Evolutionary conservation across 2,329 filamentous ascomycete genomes (phyloP).

Genomic region (Harringtonia aguacate): DNA sequence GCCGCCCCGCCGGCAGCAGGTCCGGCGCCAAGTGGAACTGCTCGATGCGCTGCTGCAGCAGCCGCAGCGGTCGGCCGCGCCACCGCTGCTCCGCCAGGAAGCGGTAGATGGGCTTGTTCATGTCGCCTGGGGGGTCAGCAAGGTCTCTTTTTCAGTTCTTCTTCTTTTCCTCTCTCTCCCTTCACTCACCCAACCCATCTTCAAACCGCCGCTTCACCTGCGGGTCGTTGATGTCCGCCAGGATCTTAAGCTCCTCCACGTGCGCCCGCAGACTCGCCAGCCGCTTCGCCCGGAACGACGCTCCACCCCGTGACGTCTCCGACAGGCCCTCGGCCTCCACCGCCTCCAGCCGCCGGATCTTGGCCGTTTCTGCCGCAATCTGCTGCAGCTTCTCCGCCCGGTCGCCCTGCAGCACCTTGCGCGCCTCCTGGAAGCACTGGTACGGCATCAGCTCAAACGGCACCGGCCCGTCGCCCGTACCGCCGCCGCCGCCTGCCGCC

Average conservation of each 20-base stretch:
- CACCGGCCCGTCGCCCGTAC: constrained; percentile 43
- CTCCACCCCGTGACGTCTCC: constrained; percentile 49
- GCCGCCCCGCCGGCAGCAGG: constrained; percentile 54
- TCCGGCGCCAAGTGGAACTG: constrained; percentile 87
- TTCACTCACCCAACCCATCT: constrained; percentile 68
- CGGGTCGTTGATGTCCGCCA: constrained; percentile 92
- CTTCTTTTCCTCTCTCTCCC: too few relatives aligned
- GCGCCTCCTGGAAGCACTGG: constrained; percentile 95
- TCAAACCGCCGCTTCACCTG: constrained; percentile 89
- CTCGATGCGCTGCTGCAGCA: constrained; percentile 74
- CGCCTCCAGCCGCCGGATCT: constrained; percentile 57
- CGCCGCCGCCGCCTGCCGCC: not conserved
- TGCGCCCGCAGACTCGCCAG: constrained; percentile 60
- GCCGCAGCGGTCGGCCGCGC: constrained; percentile 67
- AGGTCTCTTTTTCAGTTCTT: too few relatives aligned
- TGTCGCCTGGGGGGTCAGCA: constrained; percentile 65
- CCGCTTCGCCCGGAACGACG: constrained; percentile 52
- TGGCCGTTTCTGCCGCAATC: constrained; percentile 56
- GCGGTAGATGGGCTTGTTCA: constrained; percentile 94
- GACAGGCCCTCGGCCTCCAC: constrained; percentile 28
- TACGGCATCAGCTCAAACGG: constrained; percentile 93
- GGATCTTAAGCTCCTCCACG: constrained; percentile 72
- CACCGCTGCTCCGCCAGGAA: constrained; percentile 81
- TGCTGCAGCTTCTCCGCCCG: constrained; percentile 67
- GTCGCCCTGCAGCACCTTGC: constrained; percentile 70